These are phyloP conservation scores for Crithidia fasciculata DNA, from an alignment of 208 protist species.

Conservation along the genomic window DNA sequence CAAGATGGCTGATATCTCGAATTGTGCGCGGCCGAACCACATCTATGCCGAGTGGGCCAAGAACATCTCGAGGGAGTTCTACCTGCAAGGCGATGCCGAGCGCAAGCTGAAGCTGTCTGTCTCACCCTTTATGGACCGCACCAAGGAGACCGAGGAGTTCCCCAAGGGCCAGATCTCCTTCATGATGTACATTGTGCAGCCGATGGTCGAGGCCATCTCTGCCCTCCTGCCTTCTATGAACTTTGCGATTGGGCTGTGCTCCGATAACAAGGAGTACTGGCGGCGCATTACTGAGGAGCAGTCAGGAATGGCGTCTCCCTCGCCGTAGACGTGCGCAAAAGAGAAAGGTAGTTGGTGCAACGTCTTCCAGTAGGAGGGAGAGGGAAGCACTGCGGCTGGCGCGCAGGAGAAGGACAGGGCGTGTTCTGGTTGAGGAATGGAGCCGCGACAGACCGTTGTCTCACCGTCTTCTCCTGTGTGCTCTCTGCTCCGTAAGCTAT, in stretches of 20 bases:
- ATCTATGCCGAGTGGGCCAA: conserved; percentile 93
- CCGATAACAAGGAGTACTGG: conserved; percentile 90
- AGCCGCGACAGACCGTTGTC: too few species aligned
- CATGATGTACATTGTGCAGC: conserved; percentile 93
- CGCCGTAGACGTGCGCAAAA: too few species aligned
- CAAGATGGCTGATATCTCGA: conserved; percentile 96
- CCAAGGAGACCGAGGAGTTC: conserved; percentile 79
- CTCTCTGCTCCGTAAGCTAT: too few species aligned
- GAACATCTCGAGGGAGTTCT: conserved; percentile 94
- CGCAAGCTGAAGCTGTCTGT: conserved; percentile 71
- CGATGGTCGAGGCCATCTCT: conserved; percentile 87
- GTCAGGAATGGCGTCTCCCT: neutral
- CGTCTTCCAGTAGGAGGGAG: too few species aligned
- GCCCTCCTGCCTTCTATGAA: conserved; percentile 82
- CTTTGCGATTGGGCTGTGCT: conserved; percentile 81
- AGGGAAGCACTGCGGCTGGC: too few species aligned
- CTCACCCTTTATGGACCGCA: conserved; percentile 94
- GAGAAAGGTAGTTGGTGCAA: too few species aligned
- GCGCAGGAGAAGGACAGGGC: too few species aligned
- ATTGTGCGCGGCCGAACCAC: conserved; percentile 88
- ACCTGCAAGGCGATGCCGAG: conserved; percentile 94
- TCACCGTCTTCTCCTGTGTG: too few species aligned
- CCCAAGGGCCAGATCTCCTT: conserved; percentile 91
- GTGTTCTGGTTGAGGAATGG: too few species aligned
- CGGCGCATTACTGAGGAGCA: conserved; percentile 49